Conservation (phyloP, 1,284 basidiomycete species). For the Vanrija humicola region DNA sequence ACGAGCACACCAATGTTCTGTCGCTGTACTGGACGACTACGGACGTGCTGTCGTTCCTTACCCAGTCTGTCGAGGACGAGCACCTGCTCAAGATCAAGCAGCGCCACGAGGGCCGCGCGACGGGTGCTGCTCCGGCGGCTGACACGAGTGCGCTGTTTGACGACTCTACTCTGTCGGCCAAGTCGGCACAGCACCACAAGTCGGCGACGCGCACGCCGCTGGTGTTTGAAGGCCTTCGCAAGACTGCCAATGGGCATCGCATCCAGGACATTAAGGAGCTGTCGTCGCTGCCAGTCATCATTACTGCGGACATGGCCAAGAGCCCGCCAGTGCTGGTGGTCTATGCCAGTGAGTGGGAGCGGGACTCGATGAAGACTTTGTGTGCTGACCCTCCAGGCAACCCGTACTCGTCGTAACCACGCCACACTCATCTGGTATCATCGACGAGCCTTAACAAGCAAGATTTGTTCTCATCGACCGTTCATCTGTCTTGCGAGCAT, state of each 20-base stretch:
- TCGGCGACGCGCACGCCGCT: constrained; percentile 66
- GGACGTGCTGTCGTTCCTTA: constrained; percentile 90
- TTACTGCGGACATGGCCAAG: constrained; percentile 88
- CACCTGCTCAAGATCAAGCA: constrained; percentile 88
- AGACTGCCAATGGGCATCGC: constrained; percentile 68
- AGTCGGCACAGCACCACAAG: constrained; percentile 68
- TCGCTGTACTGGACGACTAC: constrained; percentile 66
- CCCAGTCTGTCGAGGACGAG: constrained; percentile 83
- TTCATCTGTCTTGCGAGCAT: neutral
- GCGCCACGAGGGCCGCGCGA: constrained; percentile 73
- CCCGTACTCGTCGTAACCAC: neutral
- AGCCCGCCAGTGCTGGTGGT: constrained; percentile 85
- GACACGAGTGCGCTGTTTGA: constrained; percentile 86
- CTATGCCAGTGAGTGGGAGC: constrained; percentile 38
- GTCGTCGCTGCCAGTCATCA: constrained; percentile 85
- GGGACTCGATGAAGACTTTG: neutral
- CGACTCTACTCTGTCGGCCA: constrained; percentile 60
- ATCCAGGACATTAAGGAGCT: constrained; percentile 89
- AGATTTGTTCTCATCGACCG: neutral
- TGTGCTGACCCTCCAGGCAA: neutral
- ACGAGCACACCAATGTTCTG: constrained; percentile 83
- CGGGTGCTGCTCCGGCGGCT: constrained; percentile 58
- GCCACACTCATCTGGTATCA: neutral
- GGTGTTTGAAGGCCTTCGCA: constrained; percentile 73
- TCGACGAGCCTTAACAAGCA: neutral